Percentiles rank a stretch among this genome's conserved stretches.
phyloP scores from a whole-genome alignment of 768 basidiomycete genomes.

The Xerocomellus amylosporus region DNA sequence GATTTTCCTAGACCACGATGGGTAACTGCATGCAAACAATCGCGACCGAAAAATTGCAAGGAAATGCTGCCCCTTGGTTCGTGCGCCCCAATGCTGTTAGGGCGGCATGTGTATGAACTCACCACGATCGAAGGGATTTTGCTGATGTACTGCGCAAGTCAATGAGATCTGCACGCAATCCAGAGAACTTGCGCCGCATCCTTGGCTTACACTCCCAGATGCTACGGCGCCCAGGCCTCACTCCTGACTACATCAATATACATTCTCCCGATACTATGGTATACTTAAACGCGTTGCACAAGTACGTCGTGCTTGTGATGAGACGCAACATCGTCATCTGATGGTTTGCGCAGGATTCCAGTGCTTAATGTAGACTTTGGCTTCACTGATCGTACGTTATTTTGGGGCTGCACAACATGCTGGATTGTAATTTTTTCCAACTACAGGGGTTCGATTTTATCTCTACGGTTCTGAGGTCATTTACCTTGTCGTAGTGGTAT shows the following conservation, averaged over 20 bases:
- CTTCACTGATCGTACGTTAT: not conserved
- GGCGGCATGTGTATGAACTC: not conserved
- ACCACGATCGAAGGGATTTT: not conserved
- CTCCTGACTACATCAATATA: not conserved
- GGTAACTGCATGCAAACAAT: conserved; percentile 9
- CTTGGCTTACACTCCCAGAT: conserved; percentile 2
- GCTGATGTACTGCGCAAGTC: not conserved
- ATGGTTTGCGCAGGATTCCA: not conserved
- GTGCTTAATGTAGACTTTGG: not conserved
- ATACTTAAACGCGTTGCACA: conserved; percentile 1
- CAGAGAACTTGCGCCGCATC: conserved; percentile 1
- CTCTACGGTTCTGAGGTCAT: not conserved
- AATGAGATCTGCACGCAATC: not conserved
- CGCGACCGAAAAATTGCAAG: not conserved
- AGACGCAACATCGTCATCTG: not conserved
- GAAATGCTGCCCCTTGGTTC: not conserved
- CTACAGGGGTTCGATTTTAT: not conserved
- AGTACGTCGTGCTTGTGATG: not conserved
- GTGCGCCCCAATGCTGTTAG: not conserved
- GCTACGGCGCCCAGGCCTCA: not conserved
- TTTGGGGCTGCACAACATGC: too few species aligned
- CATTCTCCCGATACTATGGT: conserved; percentile 4
- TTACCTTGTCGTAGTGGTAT: not conserved
- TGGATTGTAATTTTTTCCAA: not conserved
- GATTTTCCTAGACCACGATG: not conserved